phyloP scores from a whole-genome alignment of 192 early-diverging fungal genomes.

The Geranomyces michiganensis region DNA sequence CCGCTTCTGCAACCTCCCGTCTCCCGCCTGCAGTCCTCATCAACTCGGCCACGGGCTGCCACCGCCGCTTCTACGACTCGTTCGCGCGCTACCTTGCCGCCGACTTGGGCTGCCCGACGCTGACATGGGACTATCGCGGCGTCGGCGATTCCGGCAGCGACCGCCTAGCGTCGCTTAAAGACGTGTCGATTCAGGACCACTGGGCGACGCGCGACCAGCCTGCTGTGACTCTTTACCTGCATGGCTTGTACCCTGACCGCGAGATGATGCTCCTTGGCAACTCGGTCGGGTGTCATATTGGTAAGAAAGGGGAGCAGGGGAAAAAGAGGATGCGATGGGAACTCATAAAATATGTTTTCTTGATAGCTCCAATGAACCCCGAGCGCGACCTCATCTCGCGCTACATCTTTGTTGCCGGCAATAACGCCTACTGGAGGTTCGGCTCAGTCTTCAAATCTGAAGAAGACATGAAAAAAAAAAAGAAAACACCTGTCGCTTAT shows the following conservation, averaged over 20 bases:
- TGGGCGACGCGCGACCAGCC: slow-evolving; percentile 27
- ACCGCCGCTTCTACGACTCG: slow-evolving; percentile 20
- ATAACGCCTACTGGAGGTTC: slow-evolving; percentile 19
- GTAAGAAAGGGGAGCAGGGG: too few species aligned
- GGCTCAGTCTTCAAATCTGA: too few species aligned
- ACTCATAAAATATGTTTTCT: too few species aligned
- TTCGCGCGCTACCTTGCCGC: slow-evolving; percentile 19
- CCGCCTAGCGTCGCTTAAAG: background rate
- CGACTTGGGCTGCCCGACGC: background rate
- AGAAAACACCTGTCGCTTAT: too few species aligned
- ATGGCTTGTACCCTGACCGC: slow-evolving; percentile 20
- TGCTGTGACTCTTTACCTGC: slow-evolving; percentile 3
- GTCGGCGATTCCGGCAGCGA: slow-evolving; percentile 12
- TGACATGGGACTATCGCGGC: slow-evolving; percentile 23
- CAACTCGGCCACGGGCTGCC: slow-evolving; percentile 24
- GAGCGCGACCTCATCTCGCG: background rate
- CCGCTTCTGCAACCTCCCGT: background rate
- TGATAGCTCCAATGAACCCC: slow-evolving; percentile 18
- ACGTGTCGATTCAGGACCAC: slow-evolving; percentile 7
- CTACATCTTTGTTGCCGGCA: slow-evolving; percentile 19
- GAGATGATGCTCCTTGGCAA: slow-evolving; percentile 18
- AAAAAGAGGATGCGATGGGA: too few species aligned
- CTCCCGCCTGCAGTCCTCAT: slow-evolving; percentile 16
- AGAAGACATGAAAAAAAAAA: too few species aligned
- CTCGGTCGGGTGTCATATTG: slow-evolving; percentile 19